Evolutionary conservation across 352 stramenopile species (phyloP).

Genomic region (Globisporangium paroecandrum): DNA sequence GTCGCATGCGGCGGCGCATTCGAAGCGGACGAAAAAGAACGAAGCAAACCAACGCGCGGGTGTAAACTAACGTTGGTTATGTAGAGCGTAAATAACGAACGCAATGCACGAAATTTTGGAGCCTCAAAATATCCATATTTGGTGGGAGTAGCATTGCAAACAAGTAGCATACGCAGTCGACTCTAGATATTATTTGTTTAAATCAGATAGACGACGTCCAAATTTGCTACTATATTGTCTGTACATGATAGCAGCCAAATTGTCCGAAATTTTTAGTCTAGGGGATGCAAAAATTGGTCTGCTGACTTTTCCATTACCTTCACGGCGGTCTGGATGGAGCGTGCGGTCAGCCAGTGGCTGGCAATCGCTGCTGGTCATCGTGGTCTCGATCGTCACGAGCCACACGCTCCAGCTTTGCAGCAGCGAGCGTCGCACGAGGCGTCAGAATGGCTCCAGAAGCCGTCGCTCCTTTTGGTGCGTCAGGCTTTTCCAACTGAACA

Average conservation of each 20-base stretch:
- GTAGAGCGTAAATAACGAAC: neutral
- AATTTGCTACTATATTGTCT: neutral
- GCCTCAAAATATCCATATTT: neutral
- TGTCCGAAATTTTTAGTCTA: neutral
- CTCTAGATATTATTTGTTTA: too few relatives aligned
- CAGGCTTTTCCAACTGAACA: too few relatives aligned
- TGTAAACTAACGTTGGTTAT: neutral
- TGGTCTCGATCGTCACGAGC: too few relatives aligned
- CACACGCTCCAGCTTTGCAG: too few relatives aligned
- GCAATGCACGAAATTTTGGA: neutral
- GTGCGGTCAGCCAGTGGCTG: too few relatives aligned
- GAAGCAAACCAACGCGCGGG: neutral
- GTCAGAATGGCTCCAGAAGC: too few relatives aligned
- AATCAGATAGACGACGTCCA: neutral
- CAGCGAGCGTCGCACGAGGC: too few relatives aligned
- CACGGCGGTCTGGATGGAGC: too few relatives aligned
- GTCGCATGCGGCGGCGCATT: neutral
- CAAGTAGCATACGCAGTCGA: neutral
- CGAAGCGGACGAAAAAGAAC: slow-evolving; percentile 1
- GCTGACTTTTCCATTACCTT: neutral
- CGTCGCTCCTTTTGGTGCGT: too few relatives aligned
- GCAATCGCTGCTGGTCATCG: too few relatives aligned
- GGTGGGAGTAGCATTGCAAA: neutral
- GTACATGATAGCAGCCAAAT: neutral
- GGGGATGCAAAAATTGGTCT: neutral